Evolutionary conservation across 2,329 filamentous ascomycete genomes (phyloP).

Genomic region (Claviceps pazoutovae): DNA sequence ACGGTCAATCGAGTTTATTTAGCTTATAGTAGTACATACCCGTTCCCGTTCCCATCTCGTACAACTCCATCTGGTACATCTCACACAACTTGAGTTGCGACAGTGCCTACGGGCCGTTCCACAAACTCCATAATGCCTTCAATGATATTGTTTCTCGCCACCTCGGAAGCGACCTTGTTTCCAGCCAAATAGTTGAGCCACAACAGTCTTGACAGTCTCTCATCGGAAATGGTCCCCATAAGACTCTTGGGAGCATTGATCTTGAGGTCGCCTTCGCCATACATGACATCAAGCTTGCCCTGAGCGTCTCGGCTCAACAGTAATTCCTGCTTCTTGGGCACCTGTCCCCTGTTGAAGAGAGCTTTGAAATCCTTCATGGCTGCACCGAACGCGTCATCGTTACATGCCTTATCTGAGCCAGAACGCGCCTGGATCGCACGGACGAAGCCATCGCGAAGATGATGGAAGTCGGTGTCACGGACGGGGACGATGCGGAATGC

Average conservation of each 20-base stretch:
- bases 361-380: slow-evolving; percentile 66
- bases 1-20: background rate
- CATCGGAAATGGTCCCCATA: slow-evolving; percentile 62
- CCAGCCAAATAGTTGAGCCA: slow-evolving; percentile 89
- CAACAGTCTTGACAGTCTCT: slow-evolving; percentile 64
- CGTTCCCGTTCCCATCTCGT: background rate
- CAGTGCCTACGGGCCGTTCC: slow-evolving; percentile 73
- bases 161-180: slow-evolving; percentile 73
- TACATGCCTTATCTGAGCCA: slow-evolving; percentile 38
- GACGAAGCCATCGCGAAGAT: slow-evolving; percentile 83
- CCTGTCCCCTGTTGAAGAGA: slow-evolving; percentile 67
- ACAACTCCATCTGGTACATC: background rate
- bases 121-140: slow-evolving; percentile 81
- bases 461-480: slow-evolving; percentile 87
- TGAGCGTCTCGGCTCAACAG: slow-evolving; percentile 52
- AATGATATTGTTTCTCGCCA: slow-evolving; percentile 66
- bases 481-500: slow-evolving; percentile 76
- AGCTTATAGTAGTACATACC: background rate
- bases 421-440: slow-evolving; percentile 66
- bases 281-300: slow-evolving; percentile 55
- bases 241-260: slow-evolving; percentile 30
- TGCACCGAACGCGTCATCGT: slow-evolving; percentile 62
- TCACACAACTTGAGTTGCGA: slow-evolving; percentile 60
- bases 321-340: slow-evolving; percentile 68
- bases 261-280: slow-evolving; percentile 45